Percentiles rank a stretch among this genome's conserved stretches.
Conservation (phyloP, 192 early-diverging fungal genomes). For the Podila minutissima region DNA sequence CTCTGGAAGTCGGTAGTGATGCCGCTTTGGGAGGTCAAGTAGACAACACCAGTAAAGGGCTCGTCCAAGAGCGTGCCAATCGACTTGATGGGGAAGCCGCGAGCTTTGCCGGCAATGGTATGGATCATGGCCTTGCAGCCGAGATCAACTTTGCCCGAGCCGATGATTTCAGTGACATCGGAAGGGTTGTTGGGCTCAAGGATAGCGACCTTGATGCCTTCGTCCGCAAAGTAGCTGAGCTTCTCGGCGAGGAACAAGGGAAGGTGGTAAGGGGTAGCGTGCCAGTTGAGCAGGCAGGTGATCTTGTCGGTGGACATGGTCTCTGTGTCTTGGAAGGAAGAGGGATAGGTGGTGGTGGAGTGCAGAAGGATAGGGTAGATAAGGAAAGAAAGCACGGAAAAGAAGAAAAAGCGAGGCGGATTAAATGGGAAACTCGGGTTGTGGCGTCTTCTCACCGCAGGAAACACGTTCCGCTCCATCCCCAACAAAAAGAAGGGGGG, state of each 20-base stretch:
- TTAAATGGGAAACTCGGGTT: not conserved
- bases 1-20: constrained; percentile 67
- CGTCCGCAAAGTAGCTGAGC: constrained; percentile 63
- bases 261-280: constrained; percentile 71
- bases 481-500: constrained; percentile 11
- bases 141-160: constrained; percentile 68
- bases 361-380: not conserved
- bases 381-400: not conserved
- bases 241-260: constrained; percentile 74
- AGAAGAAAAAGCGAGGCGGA: not conserved
- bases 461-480: not conserved
- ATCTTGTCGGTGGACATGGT: constrained; percentile 65
- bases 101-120: constrained; percentile 72
- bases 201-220: constrained; percentile 72
- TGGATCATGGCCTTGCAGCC: constrained; percentile 79
- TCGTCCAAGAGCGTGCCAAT: constrained; percentile 73
- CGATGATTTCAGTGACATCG: constrained; percentile 73
- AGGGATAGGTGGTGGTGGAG: not conserved
- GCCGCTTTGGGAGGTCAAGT: constrained; percentile 58
- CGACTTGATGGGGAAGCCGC: constrained; percentile 70
- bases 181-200: constrained; percentile 72
- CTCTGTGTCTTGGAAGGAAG: not conserved
- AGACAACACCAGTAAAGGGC: constrained; percentile 71
- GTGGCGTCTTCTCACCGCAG: not conserved
- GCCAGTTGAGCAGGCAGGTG: constrained; percentile 66